Evolutionary conservation across 352 stramenopile genomes (phyloP), one percentile per base, ranked within the genome.

Genomic region (Phytophthora sojae): DNA sequence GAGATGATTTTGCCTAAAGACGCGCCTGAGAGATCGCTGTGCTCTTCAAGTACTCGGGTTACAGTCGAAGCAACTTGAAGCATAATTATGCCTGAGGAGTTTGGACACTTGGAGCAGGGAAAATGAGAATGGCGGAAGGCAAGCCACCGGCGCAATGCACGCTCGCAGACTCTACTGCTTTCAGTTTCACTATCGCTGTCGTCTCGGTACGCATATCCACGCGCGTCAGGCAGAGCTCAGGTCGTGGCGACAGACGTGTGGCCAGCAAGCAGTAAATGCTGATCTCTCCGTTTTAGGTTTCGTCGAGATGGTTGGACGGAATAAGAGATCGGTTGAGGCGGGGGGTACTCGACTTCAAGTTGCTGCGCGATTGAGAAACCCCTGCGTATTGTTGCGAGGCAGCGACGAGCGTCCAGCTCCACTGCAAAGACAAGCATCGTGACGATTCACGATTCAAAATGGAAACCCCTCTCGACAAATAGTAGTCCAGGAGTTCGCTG

Each of bases 1-100:
- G 65, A 81, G 58, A 88, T 75, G 61, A 88, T 80, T 51, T 78
- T 80, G 19, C 71, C 70, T 54, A 88, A 26, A 6, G 80, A 82
- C 17, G 80, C 80, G n/a, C 66, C 32, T 14, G 60, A 66, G 0
- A 82, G 71, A 32, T 68, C 77, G 32, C 47, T 75, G 23, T 76
- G 59, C 42, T 76, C 69, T 17, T 71, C 65, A 42, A 56, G 49
- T 7, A 37, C 9, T 26, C 45, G 17, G 8, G n/a, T 23, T 26
- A 14, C 45, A n/a, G 7, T 56, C 35, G 7, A 8, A 29, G 8
- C 21, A 25, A 19, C n/a, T 21, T 30, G 15, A 29, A 29, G 17
- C 19, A 56, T 56, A 7, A 14, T 35, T 23, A 25, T 26, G 39
- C 39, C 12, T 47, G 39, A 4, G 12, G 4, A 47, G 11, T 47